phyloP scores from a whole-genome alignment of 495 filamentous ascomycete genomes.

The Aspergillus sparsus region DNA sequence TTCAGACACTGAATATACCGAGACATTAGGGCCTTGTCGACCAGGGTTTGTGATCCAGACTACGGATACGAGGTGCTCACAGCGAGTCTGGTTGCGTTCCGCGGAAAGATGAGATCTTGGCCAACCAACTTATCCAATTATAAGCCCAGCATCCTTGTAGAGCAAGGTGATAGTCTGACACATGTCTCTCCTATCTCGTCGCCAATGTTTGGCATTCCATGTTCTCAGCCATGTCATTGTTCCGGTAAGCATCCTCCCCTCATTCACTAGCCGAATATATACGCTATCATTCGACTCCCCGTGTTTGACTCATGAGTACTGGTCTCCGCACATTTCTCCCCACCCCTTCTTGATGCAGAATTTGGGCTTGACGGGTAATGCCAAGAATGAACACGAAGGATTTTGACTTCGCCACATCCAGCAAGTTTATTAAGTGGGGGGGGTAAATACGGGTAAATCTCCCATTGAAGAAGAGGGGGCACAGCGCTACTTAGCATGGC shows the following conservation, averaged over 20 bases:
- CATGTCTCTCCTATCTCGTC: not conserved
- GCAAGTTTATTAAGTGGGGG: not conserved
- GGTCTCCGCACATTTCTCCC: not conserved
- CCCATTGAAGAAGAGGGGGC: not conserved
- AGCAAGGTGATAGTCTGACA: not conserved
- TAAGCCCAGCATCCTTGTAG: not conserved
- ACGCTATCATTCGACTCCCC: not conserved
- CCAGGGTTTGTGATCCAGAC: constrained; percentile 2
- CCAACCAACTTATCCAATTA: not conserved
- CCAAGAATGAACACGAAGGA: constrained; percentile 1
- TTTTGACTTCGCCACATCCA: not conserved
- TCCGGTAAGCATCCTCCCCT: not conserved
- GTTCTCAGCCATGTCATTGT: not conserved
- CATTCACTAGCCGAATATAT: not conserved
- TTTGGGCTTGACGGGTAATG: not conserved
- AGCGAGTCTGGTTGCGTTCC: not conserved
- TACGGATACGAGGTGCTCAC: not conserved
- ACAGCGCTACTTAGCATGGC: too few relatives aligned
- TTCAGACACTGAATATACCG: not conserved
- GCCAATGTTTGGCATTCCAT: not conserved
- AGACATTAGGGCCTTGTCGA: not conserved
- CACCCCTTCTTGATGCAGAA: not conserved
- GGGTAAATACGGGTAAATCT: not conserved
- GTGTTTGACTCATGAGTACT: not conserved
- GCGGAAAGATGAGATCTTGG: not conserved